phyloP scores from a whole-genome alignment of 257 asterid species.

The Verbena officinalis region DNA sequence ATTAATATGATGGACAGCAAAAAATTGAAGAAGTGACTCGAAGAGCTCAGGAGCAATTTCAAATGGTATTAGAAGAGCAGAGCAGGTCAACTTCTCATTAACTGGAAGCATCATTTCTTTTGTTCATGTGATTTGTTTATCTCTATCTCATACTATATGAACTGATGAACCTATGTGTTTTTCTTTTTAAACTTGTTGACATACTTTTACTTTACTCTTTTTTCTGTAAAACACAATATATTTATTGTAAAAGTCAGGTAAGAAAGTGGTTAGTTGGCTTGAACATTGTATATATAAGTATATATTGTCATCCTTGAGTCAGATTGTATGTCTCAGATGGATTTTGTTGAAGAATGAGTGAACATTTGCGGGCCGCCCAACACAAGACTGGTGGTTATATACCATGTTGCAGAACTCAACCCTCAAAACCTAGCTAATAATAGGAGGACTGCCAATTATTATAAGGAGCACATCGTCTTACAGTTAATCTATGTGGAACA shows the following conservation, averaged over 20 bases:
- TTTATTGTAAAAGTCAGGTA: not conserved
- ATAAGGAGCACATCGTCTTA: too few species aligned
- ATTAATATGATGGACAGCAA: constrained; percentile 58
- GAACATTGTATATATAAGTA: not conserved
- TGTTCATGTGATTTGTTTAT: constrained; percentile 18
- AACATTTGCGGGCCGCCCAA: too few species aligned
- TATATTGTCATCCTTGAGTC: not conserved
- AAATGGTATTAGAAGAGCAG: constrained; percentile 95
- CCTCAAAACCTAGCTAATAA: too few species aligned
- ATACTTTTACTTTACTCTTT: not conserved
- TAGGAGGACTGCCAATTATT: too few species aligned
- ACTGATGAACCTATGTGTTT: constrained; percentile 14
- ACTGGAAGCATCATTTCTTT: constrained; percentile 17
- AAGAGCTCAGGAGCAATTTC: constrained; percentile 98
- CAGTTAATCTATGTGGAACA: too few species aligned
- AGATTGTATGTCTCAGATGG: not conserved
- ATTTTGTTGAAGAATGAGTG: too few species aligned
- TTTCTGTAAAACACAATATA: not conserved
- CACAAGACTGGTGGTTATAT: too few species aligned
- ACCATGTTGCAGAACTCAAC: too few species aligned
- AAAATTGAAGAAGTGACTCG: constrained; percentile 94
- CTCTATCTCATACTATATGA: not conserved
- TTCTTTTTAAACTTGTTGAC: constrained; percentile 2
- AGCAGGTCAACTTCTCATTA: constrained; percentile 65
- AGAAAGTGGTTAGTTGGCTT: not conserved